Evolutionary conservation across 179 eudicot genomes (phyloP).

Genomic region (Carnegiea gigantea): DNA sequence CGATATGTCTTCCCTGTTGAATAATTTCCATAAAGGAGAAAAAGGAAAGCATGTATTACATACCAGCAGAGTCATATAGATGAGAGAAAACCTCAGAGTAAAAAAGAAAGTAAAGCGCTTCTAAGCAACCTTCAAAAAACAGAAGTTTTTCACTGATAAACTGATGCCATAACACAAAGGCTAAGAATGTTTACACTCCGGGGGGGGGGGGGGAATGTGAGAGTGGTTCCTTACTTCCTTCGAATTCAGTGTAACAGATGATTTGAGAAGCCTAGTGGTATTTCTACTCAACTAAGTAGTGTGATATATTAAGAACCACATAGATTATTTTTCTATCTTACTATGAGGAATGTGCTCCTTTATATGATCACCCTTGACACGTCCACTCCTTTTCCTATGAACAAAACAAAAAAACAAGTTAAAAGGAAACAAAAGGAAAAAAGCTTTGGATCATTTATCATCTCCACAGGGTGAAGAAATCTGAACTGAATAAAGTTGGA

Average conservation of each 20-base stretch:
- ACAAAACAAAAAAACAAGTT: too few relatives aligned
- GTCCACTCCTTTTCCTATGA: too few relatives aligned
- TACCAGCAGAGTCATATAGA: not conserved
- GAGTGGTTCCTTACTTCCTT: too few relatives aligned
- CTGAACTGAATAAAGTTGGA: not conserved
- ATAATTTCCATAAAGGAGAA: slow-evolving; percentile 5
- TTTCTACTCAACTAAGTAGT: not conserved
- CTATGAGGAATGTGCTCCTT: not conserved
- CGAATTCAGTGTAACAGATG: too few relatives aligned
- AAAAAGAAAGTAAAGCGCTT: not conserved
- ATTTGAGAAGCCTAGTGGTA: too few relatives aligned
- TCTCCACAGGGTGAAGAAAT: not conserved
- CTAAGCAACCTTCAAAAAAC: not conserved
- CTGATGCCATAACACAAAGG: too few relatives aligned
- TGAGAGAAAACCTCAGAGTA: not conserved
- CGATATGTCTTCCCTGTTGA: slow-evolving; percentile 86
- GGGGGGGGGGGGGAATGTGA: too few relatives aligned
- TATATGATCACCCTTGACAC: not conserved
- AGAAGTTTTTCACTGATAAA: not conserved
- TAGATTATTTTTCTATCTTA: not conserved
- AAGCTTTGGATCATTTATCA: not conserved
- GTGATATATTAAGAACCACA: not conserved
- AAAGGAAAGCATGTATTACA: not conserved
- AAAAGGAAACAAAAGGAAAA: not conserved
- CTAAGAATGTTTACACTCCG: too few relatives aligned